These are phyloP conservation scores for Lactarius hatsudake DNA, from an alignment of 768 basidiomycete species.

Conservation along the genomic window DNA sequence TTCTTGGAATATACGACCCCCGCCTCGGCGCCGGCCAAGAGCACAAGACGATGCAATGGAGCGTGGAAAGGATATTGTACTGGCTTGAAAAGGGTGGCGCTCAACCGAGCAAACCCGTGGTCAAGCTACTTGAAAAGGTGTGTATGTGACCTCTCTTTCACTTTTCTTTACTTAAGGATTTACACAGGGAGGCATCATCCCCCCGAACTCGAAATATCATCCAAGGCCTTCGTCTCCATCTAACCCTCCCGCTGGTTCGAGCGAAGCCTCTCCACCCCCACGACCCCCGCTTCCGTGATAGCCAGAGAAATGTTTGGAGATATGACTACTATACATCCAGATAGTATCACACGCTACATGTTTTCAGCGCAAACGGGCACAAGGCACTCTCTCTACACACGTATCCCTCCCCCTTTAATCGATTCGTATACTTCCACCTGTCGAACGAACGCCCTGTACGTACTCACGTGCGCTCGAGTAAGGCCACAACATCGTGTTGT, in stretches of 20 bases:
- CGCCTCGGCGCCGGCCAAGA: slow-evolving; percentile 47
- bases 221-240: slow-evolving; percentile 31
- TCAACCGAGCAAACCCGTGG: slow-evolving; percentile 72
- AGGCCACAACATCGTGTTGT: slow-evolving; percentile 49
- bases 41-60: slow-evolving; percentile 84
- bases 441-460: background rate
- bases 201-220: slow-evolving; percentile 55
- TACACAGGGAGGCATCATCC: slow-evolving; percentile 58
- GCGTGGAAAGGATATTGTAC: slow-evolving; percentile 82
- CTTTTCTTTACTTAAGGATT: slow-evolving; percentile 9
- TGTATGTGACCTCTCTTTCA: slow-evolving; percentile 34
- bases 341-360: background rate
- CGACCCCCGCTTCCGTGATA: slow-evolving; percentile 11
- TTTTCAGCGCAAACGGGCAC: background rate
- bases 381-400: background rate
- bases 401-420: background rate
- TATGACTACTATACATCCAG: background rate
- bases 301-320: background rate
- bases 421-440: background rate
- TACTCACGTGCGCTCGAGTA: slow-evolving; percentile 31
- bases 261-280: background rate
- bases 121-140: slow-evolving; percentile 76
- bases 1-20: slow-evolving; percentile 82
- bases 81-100: slow-evolving; percentile 84
- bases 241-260: background rate